Conservation (phyloP, 1,284 basidiomycete species). For the Ustilago hordei region DNA sequence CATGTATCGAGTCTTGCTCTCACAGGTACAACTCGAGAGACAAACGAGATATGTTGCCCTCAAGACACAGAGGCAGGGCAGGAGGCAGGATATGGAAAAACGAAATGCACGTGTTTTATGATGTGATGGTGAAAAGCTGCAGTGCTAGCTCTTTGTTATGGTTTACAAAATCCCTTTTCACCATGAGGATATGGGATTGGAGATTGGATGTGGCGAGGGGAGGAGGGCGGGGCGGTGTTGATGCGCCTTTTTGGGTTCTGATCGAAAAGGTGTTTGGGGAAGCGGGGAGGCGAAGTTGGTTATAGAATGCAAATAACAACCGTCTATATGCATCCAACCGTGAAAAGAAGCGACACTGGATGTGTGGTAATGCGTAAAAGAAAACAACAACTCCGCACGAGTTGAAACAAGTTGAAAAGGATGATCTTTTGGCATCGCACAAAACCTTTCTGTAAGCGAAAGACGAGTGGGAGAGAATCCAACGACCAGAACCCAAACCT, state of each 20-base stretch:
- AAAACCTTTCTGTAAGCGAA: neutral
- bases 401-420: neutral
- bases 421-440: neutral
- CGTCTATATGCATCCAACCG: neutral
- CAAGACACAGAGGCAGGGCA: neutral
- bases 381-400: too few relatives aligned
- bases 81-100: neutral
- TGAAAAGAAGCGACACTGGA: neutral
- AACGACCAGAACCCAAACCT: slow-evolving; percentile 9
- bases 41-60: too few relatives aligned
- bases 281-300: slow-evolving; percentile 3
- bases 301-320: neutral
- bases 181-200: neutral
- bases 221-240: neutral
- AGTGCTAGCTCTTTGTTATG: slow-evolving; percentile 17
- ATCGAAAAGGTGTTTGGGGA: slow-evolving; percentile 12
- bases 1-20: too few relatives aligned
- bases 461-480: slow-evolving; percentile 3
- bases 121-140: neutral
- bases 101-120: slow-evolving; percentile 28
- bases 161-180: slow-evolving; percentile 40
- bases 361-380: neutral
- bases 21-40: too few relatives aligned
- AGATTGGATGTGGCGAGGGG: slow-evolving; percentile 3
- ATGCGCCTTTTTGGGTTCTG: slow-evolving; percentile 44